A percentile compares a stretch with the other conserved stretches of the same genome.
phyloP scores from a whole-genome alignment of 129 eudicot species.

The Scalesia atractyloides region DNA sequence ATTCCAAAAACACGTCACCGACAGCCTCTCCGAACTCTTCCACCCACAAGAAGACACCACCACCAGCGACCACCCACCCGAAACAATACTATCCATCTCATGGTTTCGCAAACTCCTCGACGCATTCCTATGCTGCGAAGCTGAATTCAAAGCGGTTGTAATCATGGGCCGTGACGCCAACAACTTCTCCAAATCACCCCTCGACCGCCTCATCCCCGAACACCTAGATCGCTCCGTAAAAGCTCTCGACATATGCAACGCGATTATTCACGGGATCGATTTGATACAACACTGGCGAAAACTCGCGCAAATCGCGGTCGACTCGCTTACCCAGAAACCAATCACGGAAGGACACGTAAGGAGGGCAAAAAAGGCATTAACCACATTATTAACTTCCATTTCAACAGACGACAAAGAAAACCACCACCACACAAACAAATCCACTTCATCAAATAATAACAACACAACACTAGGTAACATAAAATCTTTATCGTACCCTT shows the following conservation, averaged over 20 bases:
- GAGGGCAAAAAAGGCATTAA: conserved; percentile 62
- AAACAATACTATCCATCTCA: conserved; percentile 54
- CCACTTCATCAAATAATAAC: conserved; percentile 28
- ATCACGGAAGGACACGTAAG: conserved; percentile 70
- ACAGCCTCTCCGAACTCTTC: conserved; percentile 67
- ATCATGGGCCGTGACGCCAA: conserved; percentile 69
- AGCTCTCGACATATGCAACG: conserved; percentile 83
- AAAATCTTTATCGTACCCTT: conserved; percentile 45
- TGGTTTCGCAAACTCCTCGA: conserved; percentile 80
- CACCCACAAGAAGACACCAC: conserved; percentile 32
- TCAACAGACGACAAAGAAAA: conserved; percentile 58
- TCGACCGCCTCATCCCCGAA: conserved; percentile 79
- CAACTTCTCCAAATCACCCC: conserved; percentile 65
- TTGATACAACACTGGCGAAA: conserved; percentile 59
- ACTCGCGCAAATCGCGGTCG: conserved; percentile 60
- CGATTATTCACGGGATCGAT: conserved; percentile 67
- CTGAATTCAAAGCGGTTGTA: conserved; percentile 72
- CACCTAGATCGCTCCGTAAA: conserved; percentile 67
- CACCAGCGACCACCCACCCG: conserved; percentile 15
- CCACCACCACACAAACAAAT: conserved; percentile 26
- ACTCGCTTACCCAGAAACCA: conserved; percentile 56
- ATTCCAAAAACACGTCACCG: conserved; percentile 67
- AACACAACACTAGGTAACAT: conserved; percentile 38
- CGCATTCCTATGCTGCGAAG: conserved; percentile 70
- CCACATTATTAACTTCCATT: conserved; percentile 56